Evolutionary conservation across 164 flowering plant genomes (phyloP), one percentile per base, ranked within the genome.

Genomic region (Magnolia kwangsiensis): DNA sequence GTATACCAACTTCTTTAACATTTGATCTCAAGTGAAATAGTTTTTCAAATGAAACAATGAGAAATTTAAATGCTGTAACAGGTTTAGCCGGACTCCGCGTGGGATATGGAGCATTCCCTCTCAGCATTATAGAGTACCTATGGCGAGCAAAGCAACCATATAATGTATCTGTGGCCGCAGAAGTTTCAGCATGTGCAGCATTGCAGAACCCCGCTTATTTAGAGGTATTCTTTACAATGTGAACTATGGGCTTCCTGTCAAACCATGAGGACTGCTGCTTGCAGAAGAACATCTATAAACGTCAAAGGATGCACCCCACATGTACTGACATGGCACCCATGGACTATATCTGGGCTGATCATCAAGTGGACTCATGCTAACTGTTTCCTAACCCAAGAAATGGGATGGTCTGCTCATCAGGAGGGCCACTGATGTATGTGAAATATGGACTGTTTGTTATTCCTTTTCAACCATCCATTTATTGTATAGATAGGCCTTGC

Each of bases 101-200:
- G 64, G 99, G 99, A 72, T 96, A 96, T 85, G 99, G 98, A 82
- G 96, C 98, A 78, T 96, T 96, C 84, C 98, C 98, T 63, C 77
- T 87, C 78, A 93, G 97, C 83, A 87, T 94, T 51, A 91, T 94
- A 63, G 93, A 94, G 79, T 96, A 88, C 78, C 88, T 94, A 16
- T 92, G 98, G 98, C 86, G 99, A 82, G 99, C 99, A 69, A 96
- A 96, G 81, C 99, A 96, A 83, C 99, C 99, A 8, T 96, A 94
- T 81, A 94, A 93, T 83, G 99, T 94, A 20, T 94, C 98, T 79
- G 98, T 96, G 78, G 96, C 99, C 81, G 99, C 97, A 78, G 99
- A 96, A 87, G 83, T 94, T 78, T 78, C 98, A 78, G 99, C 99
- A 16, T 94, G 98, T 78, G 95, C 96, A 71, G 99, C 99, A 71